Conservation (phyloP, 2,329 filamentous ascomycete species). For the Aspergillus amoenus region DNA sequence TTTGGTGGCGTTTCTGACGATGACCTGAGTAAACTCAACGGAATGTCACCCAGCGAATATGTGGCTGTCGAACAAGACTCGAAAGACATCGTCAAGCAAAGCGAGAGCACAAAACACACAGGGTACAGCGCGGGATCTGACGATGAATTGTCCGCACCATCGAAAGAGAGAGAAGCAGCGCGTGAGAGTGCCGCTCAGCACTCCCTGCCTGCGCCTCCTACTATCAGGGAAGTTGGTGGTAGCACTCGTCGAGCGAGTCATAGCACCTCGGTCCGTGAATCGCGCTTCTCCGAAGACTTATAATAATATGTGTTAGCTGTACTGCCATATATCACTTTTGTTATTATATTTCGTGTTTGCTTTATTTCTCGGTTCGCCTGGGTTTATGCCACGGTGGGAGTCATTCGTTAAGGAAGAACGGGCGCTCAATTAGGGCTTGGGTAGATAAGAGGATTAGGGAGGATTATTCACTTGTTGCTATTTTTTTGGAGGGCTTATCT, state of each 20-base stretch:
- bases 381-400: neutral
- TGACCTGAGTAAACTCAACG: conserved; percentile 16
- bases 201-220: conserved; percentile 29
- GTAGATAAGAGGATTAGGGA: neutral
- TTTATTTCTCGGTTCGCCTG: neutral
- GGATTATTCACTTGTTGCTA: neutral
- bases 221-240: conserved; percentile 6
- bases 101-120: conserved; percentile 20
- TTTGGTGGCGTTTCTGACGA: conserved; percentile 13
- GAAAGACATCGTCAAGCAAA: conserved; percentile 17
- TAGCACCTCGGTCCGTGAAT: conserved; percentile 31
- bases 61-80: conserved; percentile 8
- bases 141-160: conserved; percentile 10
- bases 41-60: conserved; percentile 18
- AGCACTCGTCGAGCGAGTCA: conserved; percentile 5
- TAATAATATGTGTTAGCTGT: conserved; percentile 17
- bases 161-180: conserved; percentile 24
- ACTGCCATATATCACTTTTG: neutral
- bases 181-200: conserved; percentile 32
- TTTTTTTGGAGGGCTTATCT: neutral
- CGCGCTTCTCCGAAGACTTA: conserved; percentile 39
- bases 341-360: neutral
- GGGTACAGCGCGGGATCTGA: conserved; percentile 18
- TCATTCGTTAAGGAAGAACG: neutral
- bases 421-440: neutral